Base-by-base conservation (phyloP, 2,329 filamentous ascomycete genomes). In the Cladosporium phlei region DNA sequence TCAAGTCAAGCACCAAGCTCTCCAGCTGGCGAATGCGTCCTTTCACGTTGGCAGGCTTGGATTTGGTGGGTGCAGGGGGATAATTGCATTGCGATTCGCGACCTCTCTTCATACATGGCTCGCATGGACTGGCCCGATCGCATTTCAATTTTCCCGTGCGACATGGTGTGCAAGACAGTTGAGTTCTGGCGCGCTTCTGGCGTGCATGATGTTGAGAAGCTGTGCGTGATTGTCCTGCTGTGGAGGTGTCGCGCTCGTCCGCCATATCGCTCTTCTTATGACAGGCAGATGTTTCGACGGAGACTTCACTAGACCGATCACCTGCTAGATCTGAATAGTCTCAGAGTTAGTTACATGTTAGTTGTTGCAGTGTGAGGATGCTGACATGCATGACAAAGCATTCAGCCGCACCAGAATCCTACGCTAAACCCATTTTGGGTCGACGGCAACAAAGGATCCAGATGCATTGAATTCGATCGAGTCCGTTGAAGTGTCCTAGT, bases 81-180 rank as follows among this genome's bases (percentile, higher is more conserved):
- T 59, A 68, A n/a, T 56, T 50, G 38, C 62, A 66, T 22, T 55
- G 42, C 11, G 52, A 47, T 24, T 61, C 57, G 29, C 61, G 54
- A 20, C 51, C 57, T 19, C 65, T 49, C 52, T 68, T 68, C 38
- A 60, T 54, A 55, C 65, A 68, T 39, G 66, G 64, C 32, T 66
- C 62, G 53, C 66, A 67, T 10, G 64, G 63, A n/a, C 59, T 53
- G 1, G 53, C 45, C 16, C 64, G 54, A 49, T 65, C 61, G 46
- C 64, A 67, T 38, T 63, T 64, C 6, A 68, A 53, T 54, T 68
- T 68, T 8, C 64, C 62, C 22, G 55, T 51, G 6, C 66, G 56
- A 46, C 64, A 68, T 4, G 59, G 55, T 6, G 55, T 63, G 48
- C 66, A 68, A n/a, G 53, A 59, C 2, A 67, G 49, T 47, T 66